Conservation (phyloP, 2,329 filamentous ascomycete species). For the Xylaria sp. region DNA sequence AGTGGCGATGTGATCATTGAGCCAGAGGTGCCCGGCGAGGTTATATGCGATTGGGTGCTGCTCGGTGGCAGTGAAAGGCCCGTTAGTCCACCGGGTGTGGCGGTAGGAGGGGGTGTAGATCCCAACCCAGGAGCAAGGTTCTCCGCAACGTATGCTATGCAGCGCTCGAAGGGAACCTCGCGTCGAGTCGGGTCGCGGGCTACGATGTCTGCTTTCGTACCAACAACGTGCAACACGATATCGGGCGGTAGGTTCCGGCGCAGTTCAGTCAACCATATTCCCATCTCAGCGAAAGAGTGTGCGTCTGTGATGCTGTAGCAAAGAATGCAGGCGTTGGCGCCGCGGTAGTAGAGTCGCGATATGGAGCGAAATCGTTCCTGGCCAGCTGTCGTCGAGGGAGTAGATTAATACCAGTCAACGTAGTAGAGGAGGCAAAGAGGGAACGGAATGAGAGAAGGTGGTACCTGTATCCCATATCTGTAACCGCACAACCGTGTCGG, state of each 20-base stretch:
- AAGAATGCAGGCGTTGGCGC: slow-evolving; percentile 90
- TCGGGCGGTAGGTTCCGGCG: slow-evolving; percentile 80
- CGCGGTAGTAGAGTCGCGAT: slow-evolving; percentile 94
- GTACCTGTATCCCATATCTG: slow-evolving; percentile 94
- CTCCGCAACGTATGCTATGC: slow-evolving; percentile 94
- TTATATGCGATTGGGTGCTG: slow-evolving; percentile 45
- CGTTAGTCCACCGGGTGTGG: slow-evolving; percentile 53
- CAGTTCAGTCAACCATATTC: slow-evolving; percentile 87
- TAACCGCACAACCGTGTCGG: slow-evolving; percentile 85
- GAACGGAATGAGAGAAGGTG: slow-evolving; percentile 22
- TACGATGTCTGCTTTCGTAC: slow-evolving; percentile 92
- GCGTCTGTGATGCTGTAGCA: slow-evolving; percentile 95
- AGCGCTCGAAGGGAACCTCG: slow-evolving; percentile 92
- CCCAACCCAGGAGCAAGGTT: slow-evolving; percentile 79
- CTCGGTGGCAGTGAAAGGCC: slow-evolving; percentile 44
- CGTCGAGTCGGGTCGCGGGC: slow-evolving; percentile 81
- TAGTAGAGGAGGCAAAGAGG: background rate
- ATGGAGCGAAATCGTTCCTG: slow-evolving; percentile 97
- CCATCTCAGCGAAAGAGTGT: slow-evolving; percentile 89
- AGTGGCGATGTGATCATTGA: slow-evolving; percentile 45
- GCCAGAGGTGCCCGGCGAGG: slow-evolving; percentile 28
- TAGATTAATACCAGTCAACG: slow-evolving; percentile 31
- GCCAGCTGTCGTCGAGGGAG: slow-evolving; percentile 64
- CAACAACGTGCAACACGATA: slow-evolving; percentile 92
- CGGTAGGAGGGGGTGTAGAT: slow-evolving; percentile 74